Conservation (phyloP, 192 early-diverging fungal genomes). For the Coemansia sp. region DNA sequence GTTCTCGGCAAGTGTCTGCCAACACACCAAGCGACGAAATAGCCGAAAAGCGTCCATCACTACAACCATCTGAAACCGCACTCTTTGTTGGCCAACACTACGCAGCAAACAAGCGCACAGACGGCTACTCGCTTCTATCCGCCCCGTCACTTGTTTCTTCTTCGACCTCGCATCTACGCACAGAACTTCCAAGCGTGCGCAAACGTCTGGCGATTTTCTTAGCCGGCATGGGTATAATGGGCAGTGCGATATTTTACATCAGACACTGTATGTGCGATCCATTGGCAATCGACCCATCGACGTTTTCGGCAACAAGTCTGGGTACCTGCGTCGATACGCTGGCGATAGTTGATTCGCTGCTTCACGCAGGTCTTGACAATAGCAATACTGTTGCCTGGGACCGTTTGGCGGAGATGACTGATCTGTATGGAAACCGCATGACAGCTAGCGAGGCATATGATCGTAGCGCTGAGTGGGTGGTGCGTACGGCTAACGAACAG, state of each 20-base stretch:
- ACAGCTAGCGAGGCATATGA: conserved; percentile 54
- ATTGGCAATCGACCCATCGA: conserved; percentile 16
- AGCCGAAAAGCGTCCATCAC: neutral
- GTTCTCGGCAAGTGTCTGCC: neutral
- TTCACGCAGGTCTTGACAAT: conserved; percentile 21
- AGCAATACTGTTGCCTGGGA: conserved; percentile 60
- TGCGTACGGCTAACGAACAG: conserved; percentile 41
- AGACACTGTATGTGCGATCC: conserved; percentile 19
- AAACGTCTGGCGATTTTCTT: conserved; percentile 21
- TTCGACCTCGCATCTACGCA: neutral
- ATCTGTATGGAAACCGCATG: conserved; percentile 61
- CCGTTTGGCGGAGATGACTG: conserved; percentile 64
- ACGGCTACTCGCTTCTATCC: conserved; percentile 25
- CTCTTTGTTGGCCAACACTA: conserved; percentile 7
- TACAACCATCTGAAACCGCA: neutral
- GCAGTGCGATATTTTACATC: conserved; percentile 13
- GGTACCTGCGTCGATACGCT: conserved; percentile 23
- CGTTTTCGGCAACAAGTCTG: conserved; percentile 22
- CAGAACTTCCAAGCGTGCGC: conserved; percentile 14
- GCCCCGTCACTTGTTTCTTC: no score
- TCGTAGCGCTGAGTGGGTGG: conserved; percentile 59
- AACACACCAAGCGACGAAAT: neutral
- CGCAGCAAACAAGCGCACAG: neutral
- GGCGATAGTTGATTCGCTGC: conserved; percentile 27
- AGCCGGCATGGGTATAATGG: conserved; percentile 14